Conservation (phyloP, 179 eudicot genomes). For the Amaranthus tricolor region DNA sequence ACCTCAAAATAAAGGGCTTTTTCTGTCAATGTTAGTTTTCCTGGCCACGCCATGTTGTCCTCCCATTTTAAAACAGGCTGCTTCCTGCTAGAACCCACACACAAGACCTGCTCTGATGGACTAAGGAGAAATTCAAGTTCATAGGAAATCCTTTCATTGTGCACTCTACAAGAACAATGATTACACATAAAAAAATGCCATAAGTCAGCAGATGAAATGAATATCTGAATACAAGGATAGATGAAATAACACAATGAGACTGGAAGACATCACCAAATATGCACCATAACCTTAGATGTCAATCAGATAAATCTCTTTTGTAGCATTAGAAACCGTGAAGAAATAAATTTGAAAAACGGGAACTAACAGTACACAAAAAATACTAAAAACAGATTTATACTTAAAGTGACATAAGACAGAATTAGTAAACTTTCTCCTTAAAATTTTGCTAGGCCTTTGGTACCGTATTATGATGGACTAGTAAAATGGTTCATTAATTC, state of each 20-base stretch:
- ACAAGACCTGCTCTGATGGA: constrained; percentile 58
- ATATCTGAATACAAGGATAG: constrained; percentile 15
- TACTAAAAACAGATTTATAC: background rate
- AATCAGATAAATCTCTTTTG: background rate
- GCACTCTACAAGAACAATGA: constrained; percentile 52
- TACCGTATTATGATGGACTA: background rate
- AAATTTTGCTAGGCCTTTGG: no score
- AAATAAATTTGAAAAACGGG: background rate
- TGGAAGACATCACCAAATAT: background rate
- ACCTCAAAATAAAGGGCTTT: constrained; percentile 94
- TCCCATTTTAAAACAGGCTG: constrained; percentile 91
- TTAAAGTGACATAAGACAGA: no score
- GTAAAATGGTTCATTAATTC: background rate
- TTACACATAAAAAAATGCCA: constrained; percentile 2
- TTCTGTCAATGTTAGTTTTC: constrained; percentile 83
- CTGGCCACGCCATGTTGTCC: constrained; percentile 91
- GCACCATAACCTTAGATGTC: background rate
- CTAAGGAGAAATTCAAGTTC: constrained; percentile 37
- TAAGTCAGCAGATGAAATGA: constrained; percentile 18
- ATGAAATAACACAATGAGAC: background rate
- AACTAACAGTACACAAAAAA: background rate
- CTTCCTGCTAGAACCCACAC: constrained; percentile 73
- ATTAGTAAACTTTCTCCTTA: no score
- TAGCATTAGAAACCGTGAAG: background rate
- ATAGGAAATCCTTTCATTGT: constrained; percentile 64